These are phyloP conservation scores for Dioszegia hungarica DNA, from an alignment of 768 basidiomycete species.

Conservation along the genomic window DNA sequence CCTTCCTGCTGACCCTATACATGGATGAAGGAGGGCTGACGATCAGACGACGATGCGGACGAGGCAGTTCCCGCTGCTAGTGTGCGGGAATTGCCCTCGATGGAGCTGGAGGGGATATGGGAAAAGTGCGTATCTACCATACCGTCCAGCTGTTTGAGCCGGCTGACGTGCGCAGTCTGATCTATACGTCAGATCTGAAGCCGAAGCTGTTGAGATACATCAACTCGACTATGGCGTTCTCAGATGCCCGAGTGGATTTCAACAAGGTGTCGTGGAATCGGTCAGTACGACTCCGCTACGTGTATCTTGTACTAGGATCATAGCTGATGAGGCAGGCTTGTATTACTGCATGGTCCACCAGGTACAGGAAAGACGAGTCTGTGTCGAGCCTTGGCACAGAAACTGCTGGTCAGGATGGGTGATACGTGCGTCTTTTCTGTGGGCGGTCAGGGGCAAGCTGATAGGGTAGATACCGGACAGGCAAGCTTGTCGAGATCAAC, in stretches of 20 bases:
- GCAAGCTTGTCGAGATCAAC: conserved; percentile 91
- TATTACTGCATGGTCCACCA: conserved; percentile 91
- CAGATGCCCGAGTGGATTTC: conserved; percentile 58
- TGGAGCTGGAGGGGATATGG: conserved; percentile 86
- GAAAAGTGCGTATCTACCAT: conserved; percentile 33
- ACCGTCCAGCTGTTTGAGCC: not conserved
- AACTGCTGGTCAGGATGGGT: conserved; percentile 82
- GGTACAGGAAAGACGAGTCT: conserved; percentile 96
- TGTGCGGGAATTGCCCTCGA: conserved; percentile 80
- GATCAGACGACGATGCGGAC: conserved; percentile 54
- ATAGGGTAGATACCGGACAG: conserved; percentile 67
- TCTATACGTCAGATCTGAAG: conserved; percentile 79
- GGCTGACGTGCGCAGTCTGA: conserved; percentile 53
- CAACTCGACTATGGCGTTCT: conserved; percentile 86
- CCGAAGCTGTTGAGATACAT: conserved; percentile 86
- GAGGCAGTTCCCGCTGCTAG: conserved; percentile 80
- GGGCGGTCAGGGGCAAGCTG: not conserved
- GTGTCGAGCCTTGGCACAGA: conserved; percentile 91
- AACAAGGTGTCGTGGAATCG: conserved; percentile 95
- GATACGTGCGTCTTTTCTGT: conserved; percentile 58
- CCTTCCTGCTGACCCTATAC: not conserved
- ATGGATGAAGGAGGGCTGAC: not conserved
- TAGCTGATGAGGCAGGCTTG: conserved; percentile 54
- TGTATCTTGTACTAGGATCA: not conserved
- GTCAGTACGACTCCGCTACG: conserved; percentile 26